These are phyloP conservation scores for Lecanoromycetidae sp. DNA, from an alignment of 2,329 filamentous ascomycete species.

Conservation along the genomic window DNA sequence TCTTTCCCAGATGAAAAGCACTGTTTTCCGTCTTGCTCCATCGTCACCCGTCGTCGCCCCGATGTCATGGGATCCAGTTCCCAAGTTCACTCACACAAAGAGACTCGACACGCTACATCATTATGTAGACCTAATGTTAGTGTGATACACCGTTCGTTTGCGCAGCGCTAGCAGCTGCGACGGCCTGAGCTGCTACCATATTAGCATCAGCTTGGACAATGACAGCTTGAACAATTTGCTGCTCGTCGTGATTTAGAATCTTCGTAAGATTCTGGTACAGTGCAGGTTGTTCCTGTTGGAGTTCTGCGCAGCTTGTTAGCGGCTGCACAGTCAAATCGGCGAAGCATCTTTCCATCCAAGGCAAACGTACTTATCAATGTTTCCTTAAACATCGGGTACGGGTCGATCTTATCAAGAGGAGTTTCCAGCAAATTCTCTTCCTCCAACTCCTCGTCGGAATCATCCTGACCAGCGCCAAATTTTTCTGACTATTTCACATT, in stretches of 20 bases:
- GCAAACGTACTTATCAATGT: conserved; percentile 70
- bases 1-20: no score
- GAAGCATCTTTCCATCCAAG: no score
- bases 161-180: conserved; percentile 19
- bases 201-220: conserved; percentile 57
- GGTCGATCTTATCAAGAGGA: conserved; percentile 87
- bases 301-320: conserved; percentile 39
- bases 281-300: conserved; percentile 83
- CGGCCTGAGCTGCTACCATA: conserved; percentile 27
- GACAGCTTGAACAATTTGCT: conserved; percentile 65
- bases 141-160: conserved; percentile 12
- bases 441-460: conserved; percentile 81
- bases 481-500: conserved; percentile 56
- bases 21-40: no score
- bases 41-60: no score
- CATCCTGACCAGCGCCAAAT: conserved; percentile 57
- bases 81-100: no score
- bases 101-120: not conserved
- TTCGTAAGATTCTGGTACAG: conserved; percentile 72
- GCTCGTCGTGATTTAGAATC: conserved; percentile 68
- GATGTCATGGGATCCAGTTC: no score
- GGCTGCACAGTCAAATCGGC: conserved; percentile 20
- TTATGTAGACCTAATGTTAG: not conserved
- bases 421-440: conserved; percentile 89
- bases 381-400: conserved; percentile 77